Conservation (phyloP, 2,329 filamentous ascomycete species). For the Triangularia setosa region DNA sequence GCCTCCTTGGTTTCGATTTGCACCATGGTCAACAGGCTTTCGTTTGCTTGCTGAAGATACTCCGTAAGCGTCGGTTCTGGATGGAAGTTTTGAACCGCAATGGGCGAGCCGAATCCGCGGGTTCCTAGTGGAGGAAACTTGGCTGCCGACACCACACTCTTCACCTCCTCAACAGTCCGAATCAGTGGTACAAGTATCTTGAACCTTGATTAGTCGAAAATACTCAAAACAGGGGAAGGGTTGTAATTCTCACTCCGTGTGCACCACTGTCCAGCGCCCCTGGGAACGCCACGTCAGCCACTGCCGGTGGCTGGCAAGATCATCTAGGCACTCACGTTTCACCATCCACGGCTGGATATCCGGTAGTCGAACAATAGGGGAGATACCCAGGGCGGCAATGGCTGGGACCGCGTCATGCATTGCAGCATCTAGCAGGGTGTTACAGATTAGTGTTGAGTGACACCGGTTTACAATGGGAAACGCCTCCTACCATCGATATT, state of each 20-base stretch:
- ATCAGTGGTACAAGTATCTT: slow-evolving; percentile 52
- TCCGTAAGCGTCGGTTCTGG: slow-evolving; percentile 47
- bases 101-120: slow-evolving; percentile 54
- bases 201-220: neutral
- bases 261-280: slow-evolving; percentile 56
- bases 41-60: slow-evolving; percentile 55
- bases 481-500: slow-evolving; percentile 46
- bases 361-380: slow-evolving; percentile 54
- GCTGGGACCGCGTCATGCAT: slow-evolving; percentile 58
- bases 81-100: slow-evolving; percentile 48
- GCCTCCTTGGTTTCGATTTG: slow-evolving; percentile 66
- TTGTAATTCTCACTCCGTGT: slow-evolving; percentile 44
- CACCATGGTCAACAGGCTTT: slow-evolving; percentile 58
- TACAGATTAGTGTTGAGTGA: slow-evolving; percentile 2
- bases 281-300: slow-evolving; percentile 28
- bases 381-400: slow-evolving; percentile 51
- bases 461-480: neutral
- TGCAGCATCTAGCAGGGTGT: slow-evolving; percentile 39
- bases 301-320: neutral
- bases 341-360: slow-evolving; percentile 55
- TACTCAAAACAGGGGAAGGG: neutral
- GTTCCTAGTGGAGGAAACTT: slow-evolving; percentile 55
- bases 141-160: slow-evolving; percentile 45
- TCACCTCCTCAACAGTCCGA: slow-evolving; percentile 50
- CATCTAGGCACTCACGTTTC: slow-evolving; percentile 41